Evolutionary conservation across 495 filamentous ascomycete species (phyloP).

Genomic region (Tuber indicum): DNA sequence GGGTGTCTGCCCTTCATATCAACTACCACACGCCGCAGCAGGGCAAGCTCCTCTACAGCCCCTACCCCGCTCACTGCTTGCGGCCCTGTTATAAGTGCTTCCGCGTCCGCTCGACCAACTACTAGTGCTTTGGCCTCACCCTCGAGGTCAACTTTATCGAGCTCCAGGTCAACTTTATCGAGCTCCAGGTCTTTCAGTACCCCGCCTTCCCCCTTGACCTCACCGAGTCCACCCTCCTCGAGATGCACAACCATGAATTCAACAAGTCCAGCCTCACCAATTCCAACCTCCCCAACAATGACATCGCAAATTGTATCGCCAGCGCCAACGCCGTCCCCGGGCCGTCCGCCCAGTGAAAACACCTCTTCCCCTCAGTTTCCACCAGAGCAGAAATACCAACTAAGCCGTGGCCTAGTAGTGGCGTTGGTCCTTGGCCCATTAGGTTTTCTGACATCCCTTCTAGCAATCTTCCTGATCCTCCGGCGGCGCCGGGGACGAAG

Average conservation of each 20-base stretch:
- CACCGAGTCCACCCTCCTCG: not conserved
- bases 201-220: not conserved
- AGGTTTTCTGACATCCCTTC: not conserved
- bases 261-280: not conserved
- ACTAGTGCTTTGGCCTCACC: not conserved
- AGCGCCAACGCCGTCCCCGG: not conserved
- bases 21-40: not conserved
- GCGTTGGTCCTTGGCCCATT: not conserved
- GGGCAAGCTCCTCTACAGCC: not conserved
- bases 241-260: not conserved
- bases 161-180: not conserved
- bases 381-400: not conserved
- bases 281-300: not conserved
- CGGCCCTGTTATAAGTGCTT: not conserved
- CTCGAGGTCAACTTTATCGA: no score
- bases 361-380: not conserved
- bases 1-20: not conserved
- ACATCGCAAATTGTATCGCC: not conserved
- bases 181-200: not conserved
- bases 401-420: not conserved
- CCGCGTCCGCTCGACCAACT: not conserved
- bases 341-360: not conserved
- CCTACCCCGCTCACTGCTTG: not conserved
- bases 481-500: not conserved
- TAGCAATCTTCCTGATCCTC: not conserved